These are phyloP conservation scores for Hortiboletus campestris DNA, from an alignment of 768 basidiomycete species.

Conservation along the genomic window DNA sequence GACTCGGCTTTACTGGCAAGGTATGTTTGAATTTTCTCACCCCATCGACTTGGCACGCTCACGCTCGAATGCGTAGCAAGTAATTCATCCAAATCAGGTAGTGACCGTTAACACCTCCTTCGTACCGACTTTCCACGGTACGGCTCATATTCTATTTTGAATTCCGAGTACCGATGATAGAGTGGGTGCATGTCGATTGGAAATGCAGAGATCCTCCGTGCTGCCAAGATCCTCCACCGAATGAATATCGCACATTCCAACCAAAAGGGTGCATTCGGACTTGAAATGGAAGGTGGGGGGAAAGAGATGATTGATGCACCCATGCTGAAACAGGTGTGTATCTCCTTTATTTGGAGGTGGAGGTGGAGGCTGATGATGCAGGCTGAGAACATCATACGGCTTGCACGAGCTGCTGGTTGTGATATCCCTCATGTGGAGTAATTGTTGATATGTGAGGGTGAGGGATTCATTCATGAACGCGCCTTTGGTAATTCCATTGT, in stretches of 20 bases:
- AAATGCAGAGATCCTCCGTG: slow-evolving; percentile 68
- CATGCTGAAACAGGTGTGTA: slow-evolving; percentile 69
- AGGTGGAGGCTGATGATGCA: slow-evolving; percentile 17
- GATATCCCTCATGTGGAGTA: slow-evolving; percentile 45
- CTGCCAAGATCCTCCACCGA: slow-evolving; percentile 64
- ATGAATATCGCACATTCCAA: slow-evolving; percentile 59
- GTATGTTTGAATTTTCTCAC: slow-evolving; percentile 33
- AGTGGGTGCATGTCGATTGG: background rate
- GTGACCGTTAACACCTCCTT: slow-evolving; percentile 74
- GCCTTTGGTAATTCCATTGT: background rate
- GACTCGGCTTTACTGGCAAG: slow-evolving; percentile 92
- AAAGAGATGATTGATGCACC: slow-evolving; percentile 91
- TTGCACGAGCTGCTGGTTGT: slow-evolving; percentile 55
- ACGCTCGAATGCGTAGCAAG: slow-evolving; percentile 59
- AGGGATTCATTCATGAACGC: background rate
- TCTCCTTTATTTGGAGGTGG: background rate
- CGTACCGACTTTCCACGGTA: slow-evolving; percentile 71
- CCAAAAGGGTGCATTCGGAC: slow-evolving; percentile 66
- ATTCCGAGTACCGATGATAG: background rate
- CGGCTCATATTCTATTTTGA: slow-evolving; percentile 1
- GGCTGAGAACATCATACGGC: slow-evolving; percentile 51
- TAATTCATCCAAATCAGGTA: slow-evolving; percentile 88
- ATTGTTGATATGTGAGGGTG: background rate
- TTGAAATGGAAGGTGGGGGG: slow-evolving; percentile 52
- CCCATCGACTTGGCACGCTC: background rate